Base-by-base conservation (phyloP, 1,284 basidiomycete species). In the Exobasidium rhododendri region DNA sequence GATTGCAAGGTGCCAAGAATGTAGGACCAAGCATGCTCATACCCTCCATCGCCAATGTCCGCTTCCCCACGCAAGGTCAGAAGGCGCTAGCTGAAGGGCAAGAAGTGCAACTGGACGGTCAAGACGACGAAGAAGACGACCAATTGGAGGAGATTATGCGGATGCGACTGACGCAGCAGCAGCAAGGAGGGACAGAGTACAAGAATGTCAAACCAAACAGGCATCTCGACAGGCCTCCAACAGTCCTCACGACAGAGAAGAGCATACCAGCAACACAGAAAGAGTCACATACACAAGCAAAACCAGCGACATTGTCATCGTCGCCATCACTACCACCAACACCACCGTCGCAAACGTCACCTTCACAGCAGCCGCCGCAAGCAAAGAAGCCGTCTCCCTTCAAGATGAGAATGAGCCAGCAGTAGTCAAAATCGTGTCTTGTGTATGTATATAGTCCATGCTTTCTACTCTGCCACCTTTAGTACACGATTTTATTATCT, bases 1-100 rank as follows among this genome's bases (percentile, higher is more conserved):
- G 47, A 20, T 44, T 28, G 30, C 22, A 30, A 60, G n/a, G 22
- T 26, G 61, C 31, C 35, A 26, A 24, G 5, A 31, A 45, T 30
- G 45, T 45, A 4, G 62, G 60, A 20, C 70, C 70, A 0, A 46
- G 65, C 43, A 74, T 74, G 71, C 63, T 74, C 61, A 70, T 74
- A 46, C 71, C 73, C 28, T 45, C 56, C 7, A 47, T 69, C 3
- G 62, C 65, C n/a, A 65, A 65, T 10, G 66, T 69, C 47, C 67
- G 65, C 11, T 67, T 56, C 24, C 61, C 61, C 7, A 40, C 29
- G 30, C 30, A 47, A 32, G 20, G 31, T 26, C 31, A 50, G 14
- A 14, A 29, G 2, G 35, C 17, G 17, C n/a, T n/a, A n/a, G 35
- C 17, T 10, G 47, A 50, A 24, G 47, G 47, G 26, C n/a, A 50